phyloP scores from a whole-genome alignment of 371 early-diverging fungal genomes.

The Syncephalastrum racemosum region DNA sequence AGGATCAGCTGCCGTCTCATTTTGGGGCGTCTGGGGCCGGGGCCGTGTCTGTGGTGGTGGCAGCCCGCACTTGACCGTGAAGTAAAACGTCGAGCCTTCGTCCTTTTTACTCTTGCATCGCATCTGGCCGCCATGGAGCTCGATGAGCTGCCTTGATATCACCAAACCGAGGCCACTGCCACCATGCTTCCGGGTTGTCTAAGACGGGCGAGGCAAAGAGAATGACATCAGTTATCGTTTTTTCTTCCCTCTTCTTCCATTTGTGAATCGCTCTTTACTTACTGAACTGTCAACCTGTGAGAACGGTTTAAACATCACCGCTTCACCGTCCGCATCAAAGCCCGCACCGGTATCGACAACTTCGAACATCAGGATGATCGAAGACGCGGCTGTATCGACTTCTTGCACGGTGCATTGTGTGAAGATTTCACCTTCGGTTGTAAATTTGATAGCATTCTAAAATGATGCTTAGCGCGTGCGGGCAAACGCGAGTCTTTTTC shows the following conservation, averaged over 20 bases:
- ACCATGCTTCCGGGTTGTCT: slow-evolving; percentile 65
- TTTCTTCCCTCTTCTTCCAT: no score
- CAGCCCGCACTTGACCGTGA: slow-evolving; percentile 56
- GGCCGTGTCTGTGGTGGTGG: slow-evolving; percentile 49
- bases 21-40: slow-evolving; percentile 57
- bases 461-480: no score
- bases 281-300: slow-evolving; percentile 67
- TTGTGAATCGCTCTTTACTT: slow-evolving; percentile 1
- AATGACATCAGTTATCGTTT: not conserved
- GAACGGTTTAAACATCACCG: slow-evolving; percentile 70
- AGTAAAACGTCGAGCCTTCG: slow-evolving; percentile 62
- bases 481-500: not conserved
- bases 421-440: slow-evolving; percentile 60
- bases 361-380: slow-evolving; percentile 56
- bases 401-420: slow-evolving; percentile 55
- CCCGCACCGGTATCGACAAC: slow-evolving; percentile 67
- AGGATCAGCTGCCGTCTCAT: slow-evolving; percentile 42
- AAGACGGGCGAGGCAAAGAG: not conserved
- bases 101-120: slow-evolving; percentile 59
- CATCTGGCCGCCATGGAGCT: slow-evolving; percentile 63
- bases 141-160: slow-evolving; percentile 61
- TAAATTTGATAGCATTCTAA: slow-evolving; percentile 71
- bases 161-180: slow-evolving; percentile 68
- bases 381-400: slow-evolving; percentile 22
- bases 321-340: slow-evolving; percentile 59